Base-by-base conservation (phyloP, 495 filamentous ascomycete species). In the Daldinia vernicosa region DNA sequence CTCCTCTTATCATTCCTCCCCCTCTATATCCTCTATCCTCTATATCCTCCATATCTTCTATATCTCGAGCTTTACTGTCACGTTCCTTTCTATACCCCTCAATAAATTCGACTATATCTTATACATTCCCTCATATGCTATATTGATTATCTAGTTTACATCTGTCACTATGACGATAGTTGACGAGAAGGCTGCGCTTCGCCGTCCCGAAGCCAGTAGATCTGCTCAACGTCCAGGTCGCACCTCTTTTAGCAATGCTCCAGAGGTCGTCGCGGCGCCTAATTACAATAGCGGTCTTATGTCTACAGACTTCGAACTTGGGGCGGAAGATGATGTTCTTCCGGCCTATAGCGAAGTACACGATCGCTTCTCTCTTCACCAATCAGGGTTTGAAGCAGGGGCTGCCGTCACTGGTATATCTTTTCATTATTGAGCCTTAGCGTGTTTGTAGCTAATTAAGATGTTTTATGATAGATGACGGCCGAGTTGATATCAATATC, bases 401-500 rank as follows among this genome's bases (percentile, higher is more conserved):
- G 82, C 82, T 6, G 78, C 76, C 19, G 76, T 85, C 19, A 84
- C 82, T 8, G 77, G 80, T 82, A 75, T 22, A 75, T 55, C 12
- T 0, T 33, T 0, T 19, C 6, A 43, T 28, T 26, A 26, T 28
- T 57, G 27, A 60, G 22, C n/a, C 30, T 5, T 61, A 7, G 24
- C 8, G 4, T 27, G 60, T 43, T 47, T 15, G 40, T 60, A 60
- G 53, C 57, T 72, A 22, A 68, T 27, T 2, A n/a, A 11, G 6
- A 4, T 33, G n/a, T 19, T 14, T 39, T 35, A 35, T 26, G 6
- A 26, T 30, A 84, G 87, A 85, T 68, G 90, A 92, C 78, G 91
- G 91, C 15, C 89, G 91, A 33, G 83, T 93, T 67, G 86, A 92
- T 69, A 93, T 94, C 79, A 88, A 89, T 63, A 91, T 94, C 76